phyloP scores from a whole-genome alignment of 352 stramenopile species.

The Pythium phragmitis region DNA sequence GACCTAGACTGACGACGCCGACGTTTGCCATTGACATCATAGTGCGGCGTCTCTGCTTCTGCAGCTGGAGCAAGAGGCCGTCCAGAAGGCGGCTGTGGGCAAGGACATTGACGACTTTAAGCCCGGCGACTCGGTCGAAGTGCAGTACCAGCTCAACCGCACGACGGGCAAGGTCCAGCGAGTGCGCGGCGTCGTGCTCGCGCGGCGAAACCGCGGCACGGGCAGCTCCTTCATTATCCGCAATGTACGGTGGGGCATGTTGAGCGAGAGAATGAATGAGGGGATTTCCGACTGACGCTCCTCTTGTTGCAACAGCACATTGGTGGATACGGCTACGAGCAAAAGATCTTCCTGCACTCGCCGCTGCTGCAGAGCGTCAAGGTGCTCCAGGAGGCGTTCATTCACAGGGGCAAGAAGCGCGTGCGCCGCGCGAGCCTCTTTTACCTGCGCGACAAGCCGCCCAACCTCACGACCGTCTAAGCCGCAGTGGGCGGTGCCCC shows the following conservation, averaged over 20 bases:
- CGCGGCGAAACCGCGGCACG: slow-evolving; percentile 75
- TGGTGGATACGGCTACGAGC: slow-evolving; percentile 83
- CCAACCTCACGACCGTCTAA: slow-evolving; percentile 82
- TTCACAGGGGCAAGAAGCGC: slow-evolving; percentile 91
- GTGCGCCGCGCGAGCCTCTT: slow-evolving; percentile 89
- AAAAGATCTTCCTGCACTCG: slow-evolving; percentile 89
- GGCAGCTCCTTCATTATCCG: slow-evolving; percentile 84
- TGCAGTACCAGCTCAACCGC: slow-evolving; percentile 80
- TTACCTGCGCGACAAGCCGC: slow-evolving; percentile 86
- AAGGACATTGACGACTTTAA: slow-evolving; percentile 78
- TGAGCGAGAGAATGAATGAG: not conserved
- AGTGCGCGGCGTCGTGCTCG: slow-evolving; percentile 82
- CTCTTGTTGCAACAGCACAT: slow-evolving; percentile 48
- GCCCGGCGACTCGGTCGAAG: slow-evolving; percentile 76
- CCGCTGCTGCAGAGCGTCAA: slow-evolving; percentile 88
- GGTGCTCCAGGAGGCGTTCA: slow-evolving; percentile 86
- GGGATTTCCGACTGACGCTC: not conserved
- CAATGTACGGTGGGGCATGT: slow-evolving; percentile 55
- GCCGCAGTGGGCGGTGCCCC: not conserved
- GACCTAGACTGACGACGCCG: not conserved
- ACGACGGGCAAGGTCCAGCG: slow-evolving; percentile 68
- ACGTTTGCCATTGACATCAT: not conserved
- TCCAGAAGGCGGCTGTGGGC: slow-evolving; percentile 54
- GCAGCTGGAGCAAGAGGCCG: slow-evolving; percentile 66
- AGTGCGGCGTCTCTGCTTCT: slow-evolving; percentile 64